These are phyloP conservation scores for Ascochyta lentis DNA, from an alignment of 2,329 filamentous ascomycete genomes.

Conservation along the genomic window DNA sequence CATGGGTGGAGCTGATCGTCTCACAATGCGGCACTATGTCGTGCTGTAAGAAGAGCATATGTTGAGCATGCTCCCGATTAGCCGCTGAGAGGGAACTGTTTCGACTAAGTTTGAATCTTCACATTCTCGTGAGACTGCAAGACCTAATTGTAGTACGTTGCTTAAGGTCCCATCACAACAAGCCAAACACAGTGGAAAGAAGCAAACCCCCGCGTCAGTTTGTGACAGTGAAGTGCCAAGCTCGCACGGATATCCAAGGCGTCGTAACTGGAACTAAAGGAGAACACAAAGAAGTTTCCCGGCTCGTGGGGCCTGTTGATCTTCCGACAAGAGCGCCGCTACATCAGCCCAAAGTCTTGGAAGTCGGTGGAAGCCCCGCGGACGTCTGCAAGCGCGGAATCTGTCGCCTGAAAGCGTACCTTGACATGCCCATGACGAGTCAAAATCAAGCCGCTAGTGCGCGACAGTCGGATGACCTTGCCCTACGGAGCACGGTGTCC, in stretches of 20 bases:
- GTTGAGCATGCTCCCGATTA: not conserved
- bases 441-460: slow-evolving; percentile 13
- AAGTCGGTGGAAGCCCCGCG: slow-evolving; percentile 1
- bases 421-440: slow-evolving; percentile 9
- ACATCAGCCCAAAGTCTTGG: slow-evolving; percentile 15
- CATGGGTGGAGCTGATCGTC: not conserved
- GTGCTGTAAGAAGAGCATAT: not conserved
- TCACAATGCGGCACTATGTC: not conserved
- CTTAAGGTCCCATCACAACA: not conserved
- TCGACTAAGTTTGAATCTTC: not conserved
- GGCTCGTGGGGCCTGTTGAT: slow-evolving; percentile 9
- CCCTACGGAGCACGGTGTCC: not conserved
- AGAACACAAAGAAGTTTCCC: slow-evolving; percentile 5
- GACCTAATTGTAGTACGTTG: not conserved
- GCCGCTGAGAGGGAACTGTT: not conserved
- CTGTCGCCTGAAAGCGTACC: slow-evolving; percentile 10
- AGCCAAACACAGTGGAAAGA: not conserved
- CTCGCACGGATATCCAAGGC: slow-evolving; percentile 11
- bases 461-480: slow-evolving; percentile 5
- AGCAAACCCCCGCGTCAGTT: not conserved
- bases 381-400: slow-evolving; percentile 11
- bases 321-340: slow-evolving; percentile 6
- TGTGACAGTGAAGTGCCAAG: not conserved
- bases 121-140: not conserved
- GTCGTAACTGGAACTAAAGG: not conserved